Percentiles rank a stretch among this genome's conserved stretches.
Evolutionary conservation across 2,329 filamentous ascomycete species (phyloP).

Genomic region (Geosmithia morbida): DNA sequence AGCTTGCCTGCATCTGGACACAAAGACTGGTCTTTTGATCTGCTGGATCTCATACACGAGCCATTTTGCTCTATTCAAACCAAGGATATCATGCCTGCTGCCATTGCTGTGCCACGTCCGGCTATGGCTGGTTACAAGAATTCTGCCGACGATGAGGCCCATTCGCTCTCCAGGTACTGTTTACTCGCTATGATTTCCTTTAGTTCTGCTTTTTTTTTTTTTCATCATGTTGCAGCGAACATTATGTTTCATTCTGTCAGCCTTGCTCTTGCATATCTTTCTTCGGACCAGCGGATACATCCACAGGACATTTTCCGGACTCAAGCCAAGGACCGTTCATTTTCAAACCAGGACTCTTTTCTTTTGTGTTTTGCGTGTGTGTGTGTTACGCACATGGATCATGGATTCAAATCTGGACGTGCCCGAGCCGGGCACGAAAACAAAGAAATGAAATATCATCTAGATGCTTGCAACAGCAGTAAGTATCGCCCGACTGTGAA

Average conservation of each 20-base stretch:
- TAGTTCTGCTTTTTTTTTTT: slow-evolving; percentile 20
- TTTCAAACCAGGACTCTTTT: not conserved
- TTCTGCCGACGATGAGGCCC: slow-evolving; percentile 42
- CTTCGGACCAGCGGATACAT: not conserved
- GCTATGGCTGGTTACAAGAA: slow-evolving; percentile 39
- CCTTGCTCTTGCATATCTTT: slow-evolving; percentile 2
- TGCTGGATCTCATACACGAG: slow-evolving; percentile 11
- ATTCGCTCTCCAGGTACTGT: slow-evolving; percentile 49
- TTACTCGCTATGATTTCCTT: slow-evolving; percentile 22
- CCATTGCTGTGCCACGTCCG: slow-evolving; percentile 30
- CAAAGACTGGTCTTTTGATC: slow-evolving; percentile 9
- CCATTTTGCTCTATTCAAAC: slow-evolving; percentile 9
- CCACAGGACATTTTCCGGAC: not conserved
- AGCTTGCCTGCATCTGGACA: slow-evolving; percentile 10
- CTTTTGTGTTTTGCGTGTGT: not conserved
- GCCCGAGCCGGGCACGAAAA: slow-evolving; percentile 1
- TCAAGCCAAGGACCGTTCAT: not conserved
- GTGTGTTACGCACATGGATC: too few relatives aligned
- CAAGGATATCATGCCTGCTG: slow-evolving; percentile 32
- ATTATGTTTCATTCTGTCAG: slow-evolving; percentile 13
- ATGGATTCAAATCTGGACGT: not conserved
- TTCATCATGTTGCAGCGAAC: slow-evolving; percentile 10
- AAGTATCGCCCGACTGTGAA: slow-evolving; percentile 1
- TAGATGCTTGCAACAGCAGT: not conserved
- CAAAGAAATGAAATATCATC: slow-evolving; percentile 1